Evolutionary conservation across 768 basidiomycete genomes (phyloP), one percentile per base, ranked within the genome.

Genomic region (Ramaria sp.): DNA sequence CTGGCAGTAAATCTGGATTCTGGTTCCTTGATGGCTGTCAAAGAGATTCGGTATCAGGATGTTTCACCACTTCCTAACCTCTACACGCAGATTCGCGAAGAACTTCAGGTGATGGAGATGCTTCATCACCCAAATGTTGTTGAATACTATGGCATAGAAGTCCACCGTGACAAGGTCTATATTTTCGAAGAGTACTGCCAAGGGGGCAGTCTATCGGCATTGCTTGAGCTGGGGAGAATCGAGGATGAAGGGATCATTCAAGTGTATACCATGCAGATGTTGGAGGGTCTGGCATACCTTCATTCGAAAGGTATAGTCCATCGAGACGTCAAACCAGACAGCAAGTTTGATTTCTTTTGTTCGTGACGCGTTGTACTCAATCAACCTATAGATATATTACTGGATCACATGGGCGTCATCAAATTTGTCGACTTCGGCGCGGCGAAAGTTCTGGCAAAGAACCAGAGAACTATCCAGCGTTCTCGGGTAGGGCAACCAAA

Each of bases 111-210:
- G 54, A 99, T 99, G 96, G 91, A 94, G 67, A 85, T 98, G 81
- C 76, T 98, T 24, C 88, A 90, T 58, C 96, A 99, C 69, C 90
- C 90, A 22, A 98, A 98, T 63, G 88, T 98, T 39, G 96, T 98
- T 50, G 93, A 97, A 68, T 99, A 97, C 67, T 96, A 96, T 63
- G 96, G 96, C 28, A 94, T 99, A 61, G 96, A 99, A 69, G 95
- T 98, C 1, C 95, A 97, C 66, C 86, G 95, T 13, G 95, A 97
- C 71, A 93, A 94, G 69, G 92, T 98, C 16, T 98, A 95, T 70
- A 97, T 98, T 58, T 98, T 98, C 66, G 94, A 98, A 68, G 95
- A 98, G 69, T 99, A 87, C 66, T 99, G 96, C 65, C 88, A 94
- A 62, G 93, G 93, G 37, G 96, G 96, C 7, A 95, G 92, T 67